Base-by-base conservation (phyloP, 805 yeast genomes). In the Yamadazyma laniorum region DNA sequence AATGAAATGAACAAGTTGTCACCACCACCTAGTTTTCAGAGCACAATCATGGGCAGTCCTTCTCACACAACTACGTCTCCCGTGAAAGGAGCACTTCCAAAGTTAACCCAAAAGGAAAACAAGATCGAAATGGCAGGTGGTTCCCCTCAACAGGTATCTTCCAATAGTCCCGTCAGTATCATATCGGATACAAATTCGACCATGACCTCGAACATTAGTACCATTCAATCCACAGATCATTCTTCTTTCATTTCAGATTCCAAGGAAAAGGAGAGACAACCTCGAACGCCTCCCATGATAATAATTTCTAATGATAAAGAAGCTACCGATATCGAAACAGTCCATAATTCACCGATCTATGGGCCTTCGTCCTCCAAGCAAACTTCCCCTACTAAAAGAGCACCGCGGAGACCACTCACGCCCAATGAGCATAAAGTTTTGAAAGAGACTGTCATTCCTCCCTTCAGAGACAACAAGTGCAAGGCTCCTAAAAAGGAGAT, bases 221-320 rank as follows among this genome's bases (percentile, higher is more conserved):
- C 65, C 1, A 44, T 53, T 11, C 62, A 52, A 25, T 56, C 61
- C 5, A 59, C 67, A 3, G 65, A 59, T 29, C 58, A 55, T 41
- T 58, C 63, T 2, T 43, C 48, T 3, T 34, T 58, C 15, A 29
- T 44, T 3, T 53, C 56, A 13, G 58, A 51, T 15, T 43, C 25
- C n/a, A 19, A 21, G 31, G 33, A 37, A 30, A 28, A 30, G 5
- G 21, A 26, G 19, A 15, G 5, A 5, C 16, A 15, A 9, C 40
- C 31, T 8, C 25, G 6, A 14, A 29, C 17, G 6, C 30, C 40
- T 17, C 40, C 41, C 3, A 17, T 35, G 21, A 37, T 37, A 4
- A 18, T 37, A 3, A 23, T 37, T 17, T 32, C 41, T 4, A 37
- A 37, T 25, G 41, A 37, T 13, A 30, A 30, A 18, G 32, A 36